A percentile compares a stretch with the other conserved stretches of the same genome.
Evolutionary conservation across 495 filamentous ascomycete species (phyloP).

Genomic region (Copromyces sp.): DNA sequence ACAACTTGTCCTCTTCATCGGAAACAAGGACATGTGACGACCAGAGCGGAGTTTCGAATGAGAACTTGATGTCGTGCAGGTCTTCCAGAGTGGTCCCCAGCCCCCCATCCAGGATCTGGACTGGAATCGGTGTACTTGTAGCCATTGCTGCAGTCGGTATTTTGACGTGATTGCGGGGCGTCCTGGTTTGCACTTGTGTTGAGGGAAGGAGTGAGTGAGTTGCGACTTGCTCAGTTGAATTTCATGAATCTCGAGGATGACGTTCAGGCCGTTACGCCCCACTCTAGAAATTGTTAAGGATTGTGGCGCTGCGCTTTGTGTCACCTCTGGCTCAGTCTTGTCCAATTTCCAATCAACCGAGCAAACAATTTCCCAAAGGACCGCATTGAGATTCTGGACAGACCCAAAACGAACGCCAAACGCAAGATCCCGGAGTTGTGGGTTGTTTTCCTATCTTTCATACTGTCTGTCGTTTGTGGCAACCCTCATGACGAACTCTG

Average conservation of each 20-base stretch:
- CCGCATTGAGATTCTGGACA: neutral
- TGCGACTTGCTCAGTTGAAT: neutral
- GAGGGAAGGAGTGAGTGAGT: neutral
- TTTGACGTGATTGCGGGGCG: neutral
- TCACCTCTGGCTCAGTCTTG: neutral
- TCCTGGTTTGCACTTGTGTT: no score
- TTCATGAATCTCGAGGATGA: neutral
- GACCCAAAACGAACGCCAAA: neutral
- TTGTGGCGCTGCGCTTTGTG: neutral
- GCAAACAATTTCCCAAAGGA: neutral
- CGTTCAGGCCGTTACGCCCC: neutral
- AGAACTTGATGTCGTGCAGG: conserved; percentile 38
- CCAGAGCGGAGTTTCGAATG: conserved; percentile 46
- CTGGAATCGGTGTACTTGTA: conserved; percentile 9
- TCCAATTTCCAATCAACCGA: neutral
- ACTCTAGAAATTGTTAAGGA: neutral
- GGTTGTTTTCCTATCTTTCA: neutral
- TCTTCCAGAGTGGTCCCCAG: conserved; percentile 57
- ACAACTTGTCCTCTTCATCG: conserved; percentile 37
- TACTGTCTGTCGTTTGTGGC: neutral
- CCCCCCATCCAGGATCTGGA: conserved; percentile 53
- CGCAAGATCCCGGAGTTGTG: neutral
- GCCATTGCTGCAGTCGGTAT: neutral
- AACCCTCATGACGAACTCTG: neutral
- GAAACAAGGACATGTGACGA: conserved; percentile 50